Percentiles rank a stretch among this genome's conserved stretches.
Evolutionary conservation across 768 basidiomycete genomes (phyloP).

Genomic region (Termitomyces sp.): DNA sequence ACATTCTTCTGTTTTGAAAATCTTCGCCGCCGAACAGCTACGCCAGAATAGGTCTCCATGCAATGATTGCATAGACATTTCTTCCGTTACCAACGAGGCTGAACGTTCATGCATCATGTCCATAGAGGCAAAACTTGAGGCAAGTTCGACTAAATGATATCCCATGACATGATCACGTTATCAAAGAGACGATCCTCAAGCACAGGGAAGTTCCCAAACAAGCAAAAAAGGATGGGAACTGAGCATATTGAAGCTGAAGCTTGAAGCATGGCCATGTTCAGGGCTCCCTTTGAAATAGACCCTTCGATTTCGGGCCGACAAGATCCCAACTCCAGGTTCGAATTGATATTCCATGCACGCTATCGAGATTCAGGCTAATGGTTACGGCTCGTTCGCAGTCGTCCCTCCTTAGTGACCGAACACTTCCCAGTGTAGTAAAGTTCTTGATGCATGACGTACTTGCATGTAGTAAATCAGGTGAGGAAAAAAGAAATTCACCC

Average conservation of each 20-base stretch:
- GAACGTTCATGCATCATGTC: conserved; percentile 1
- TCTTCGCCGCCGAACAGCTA: conserved; percentile 24
- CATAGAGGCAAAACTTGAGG: too few relatives aligned
- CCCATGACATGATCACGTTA: too few relatives aligned
- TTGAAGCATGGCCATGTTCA: conserved; percentile 47
- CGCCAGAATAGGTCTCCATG: conserved; percentile 19
- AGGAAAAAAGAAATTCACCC: conserved; percentile 22
- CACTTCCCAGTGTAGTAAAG: conserved; percentile 26
- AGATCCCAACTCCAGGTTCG: conserved; percentile 24
- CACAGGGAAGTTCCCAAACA: conserved; percentile 46
- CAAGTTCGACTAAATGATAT: too few relatives aligned
- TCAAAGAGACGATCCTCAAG: conserved; percentile 42
- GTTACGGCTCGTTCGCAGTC: conserved; percentile 16
- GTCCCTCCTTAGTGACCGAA: conserved; percentile 16
- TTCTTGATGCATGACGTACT: conserved; percentile 26
- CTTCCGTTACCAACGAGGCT: conserved; percentile 21
- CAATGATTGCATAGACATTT: conserved; percentile 31
- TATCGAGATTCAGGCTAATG: conserved; percentile 17
- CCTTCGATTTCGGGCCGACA: conserved; percentile 37
- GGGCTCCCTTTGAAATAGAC: conserved; percentile 28
- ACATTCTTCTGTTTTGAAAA: too few relatives aligned
- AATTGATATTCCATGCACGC: conserved; percentile 18
- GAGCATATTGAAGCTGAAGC: conserved; percentile 35
- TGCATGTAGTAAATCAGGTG: conserved; percentile 21
- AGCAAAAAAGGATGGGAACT: conserved; percentile 38